Evolutionary conservation across 2,329 filamentous ascomycete species (phyloP), one percentile per base, ranked within the genome.

Genomic region (Onygena corvina): DNA sequence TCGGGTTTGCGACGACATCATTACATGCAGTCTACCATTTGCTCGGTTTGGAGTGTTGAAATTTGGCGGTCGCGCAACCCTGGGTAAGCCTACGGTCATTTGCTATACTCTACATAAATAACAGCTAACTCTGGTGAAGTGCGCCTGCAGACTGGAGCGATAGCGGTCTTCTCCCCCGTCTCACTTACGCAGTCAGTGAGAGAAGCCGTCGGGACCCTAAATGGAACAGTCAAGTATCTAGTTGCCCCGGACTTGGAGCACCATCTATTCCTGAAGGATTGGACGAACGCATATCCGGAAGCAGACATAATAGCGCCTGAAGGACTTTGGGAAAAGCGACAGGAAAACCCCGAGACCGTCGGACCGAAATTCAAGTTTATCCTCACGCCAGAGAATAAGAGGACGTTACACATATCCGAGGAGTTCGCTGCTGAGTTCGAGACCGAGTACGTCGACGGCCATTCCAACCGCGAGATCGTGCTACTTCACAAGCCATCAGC

Each of bases 111-210:
- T 23, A 27, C 16, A 27, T 29, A n/a, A n/a, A n/a, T n/a, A 56
- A 60, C 33, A 46, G 38, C 21, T 33, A 38, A 42, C 4, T 29
- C 4, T 2, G 9, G 12, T 38, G 48, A 56, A 87, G 87, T 94
- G 52, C 84, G 81, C 58, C 78, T 98, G 57, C 76, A 79, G 51
- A 82, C 81, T 7, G 88, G 88, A 50, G 72, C 77, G 40, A 78
- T 96, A 34, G 86, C 87, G 56, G 81, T 95, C 64, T 95, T 95
- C 76, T 94, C 88, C 0, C 92, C 92, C 14, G 85, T 92, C 16
- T 84, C 83, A 11, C 76, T 95, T 50, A 96, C 89, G 2, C 76
- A 82, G 2, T 79, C 83, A 51, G 81, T 88, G 33, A 79, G 75
- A 53, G 71, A 85, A 47, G 69, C 74, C 49, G 66, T 79, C 16